Conservation (phyloP, 2,329 filamentous ascomycete species). For the Knufia petricola region DNA sequence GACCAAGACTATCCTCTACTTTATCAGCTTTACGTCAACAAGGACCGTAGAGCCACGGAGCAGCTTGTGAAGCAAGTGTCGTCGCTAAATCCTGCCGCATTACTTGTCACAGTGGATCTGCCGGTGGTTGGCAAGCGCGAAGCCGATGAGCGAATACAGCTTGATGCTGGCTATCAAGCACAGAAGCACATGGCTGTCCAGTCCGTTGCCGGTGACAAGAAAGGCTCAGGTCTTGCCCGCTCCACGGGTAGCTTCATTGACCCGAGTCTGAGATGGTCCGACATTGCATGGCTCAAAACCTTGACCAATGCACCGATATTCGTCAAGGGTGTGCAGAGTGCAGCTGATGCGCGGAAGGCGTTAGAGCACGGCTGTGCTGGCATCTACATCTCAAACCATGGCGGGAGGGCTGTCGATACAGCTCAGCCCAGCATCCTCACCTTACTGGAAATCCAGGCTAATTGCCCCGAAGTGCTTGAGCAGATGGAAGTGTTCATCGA, state of each 20-base stretch:
- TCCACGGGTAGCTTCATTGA: constrained; percentile 37
- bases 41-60: constrained; percentile 44
- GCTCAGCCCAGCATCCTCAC: constrained; percentile 44
- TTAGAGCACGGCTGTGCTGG: constrained; percentile 43
- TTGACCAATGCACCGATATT: constrained; percentile 44
- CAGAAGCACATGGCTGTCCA: constrained; percentile 7
- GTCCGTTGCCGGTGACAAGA: constrained; percentile 37
- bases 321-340: constrained; percentile 48
- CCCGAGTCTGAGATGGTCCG: constrained; percentile 43
- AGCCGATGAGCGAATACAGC: constrained; percentile 45
- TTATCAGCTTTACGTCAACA: constrained; percentile 55
- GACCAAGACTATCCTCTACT: constrained; percentile 16
- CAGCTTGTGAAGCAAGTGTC: constrained; percentile 40
- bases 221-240: constrained; percentile 42
- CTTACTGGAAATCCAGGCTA: constrained; percentile 50
- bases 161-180: constrained; percentile 10
- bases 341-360: constrained; percentile 45
- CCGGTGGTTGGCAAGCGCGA: constrained; percentile 48
- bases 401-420: constrained; percentile 45
- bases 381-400: constrained; percentile 50
- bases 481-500: constrained; percentile 45
- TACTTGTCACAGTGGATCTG: constrained; percentile 48
- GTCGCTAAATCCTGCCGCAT: constrained; percentile 38
- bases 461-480: constrained; percentile 32
- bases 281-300: constrained; percentile 44